phyloP scores from a whole-genome alignment of 1,284 basidiomycete genomes.

The Moesziomyces globuligerus region DNA sequence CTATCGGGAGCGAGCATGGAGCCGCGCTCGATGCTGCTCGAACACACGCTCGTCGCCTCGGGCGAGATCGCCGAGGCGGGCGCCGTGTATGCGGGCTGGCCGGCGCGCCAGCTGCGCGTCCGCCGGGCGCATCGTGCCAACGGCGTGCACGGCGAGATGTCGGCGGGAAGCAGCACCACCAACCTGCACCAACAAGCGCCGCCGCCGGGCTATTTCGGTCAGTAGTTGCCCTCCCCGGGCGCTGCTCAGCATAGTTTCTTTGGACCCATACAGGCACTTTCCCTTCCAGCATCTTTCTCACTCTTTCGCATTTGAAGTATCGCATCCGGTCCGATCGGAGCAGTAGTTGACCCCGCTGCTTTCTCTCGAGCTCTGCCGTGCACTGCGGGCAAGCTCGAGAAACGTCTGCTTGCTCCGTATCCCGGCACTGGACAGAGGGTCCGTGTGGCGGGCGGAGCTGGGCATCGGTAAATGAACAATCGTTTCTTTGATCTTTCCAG shows the following conservation, averaged over 20 bases:
- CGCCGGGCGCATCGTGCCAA: conserved; percentile 37
- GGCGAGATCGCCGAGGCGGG: conserved; percentile 66
- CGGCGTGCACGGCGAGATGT: conserved; percentile 33
- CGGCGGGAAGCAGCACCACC: conserved; percentile 42
- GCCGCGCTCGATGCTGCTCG: conserved; percentile 64
- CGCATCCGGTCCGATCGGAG: no score
- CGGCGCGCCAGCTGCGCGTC: conserved; percentile 59
- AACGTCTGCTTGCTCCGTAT: no score
- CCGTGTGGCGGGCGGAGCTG: no score
- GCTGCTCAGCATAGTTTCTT: not conserved
- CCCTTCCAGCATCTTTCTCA: no score
- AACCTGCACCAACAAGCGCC: conserved; percentile 40
- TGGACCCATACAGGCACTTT: no score
- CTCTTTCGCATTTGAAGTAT: not conserved
- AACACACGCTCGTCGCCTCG: conserved; percentile 66
- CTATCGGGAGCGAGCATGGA: conserved; percentile 66
- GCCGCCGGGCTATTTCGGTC: conserved; percentile 48
- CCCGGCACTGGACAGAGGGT: no score
- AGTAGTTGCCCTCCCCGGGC: conserved; percentile 7
- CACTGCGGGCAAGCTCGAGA: no score
- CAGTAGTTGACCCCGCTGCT: no score
- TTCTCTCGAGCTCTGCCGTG: not conserved
- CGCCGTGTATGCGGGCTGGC: conserved; percentile 66
- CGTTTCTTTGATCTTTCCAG: no score
- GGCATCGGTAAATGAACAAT: no score